A percentile compares a stretch with the other conserved stretches of the same genome.
Evolutionary conservation across 2,329 filamentous ascomycete genomes (phyloP).

Genomic region (Microcyclospora tardicrescens): DNA sequence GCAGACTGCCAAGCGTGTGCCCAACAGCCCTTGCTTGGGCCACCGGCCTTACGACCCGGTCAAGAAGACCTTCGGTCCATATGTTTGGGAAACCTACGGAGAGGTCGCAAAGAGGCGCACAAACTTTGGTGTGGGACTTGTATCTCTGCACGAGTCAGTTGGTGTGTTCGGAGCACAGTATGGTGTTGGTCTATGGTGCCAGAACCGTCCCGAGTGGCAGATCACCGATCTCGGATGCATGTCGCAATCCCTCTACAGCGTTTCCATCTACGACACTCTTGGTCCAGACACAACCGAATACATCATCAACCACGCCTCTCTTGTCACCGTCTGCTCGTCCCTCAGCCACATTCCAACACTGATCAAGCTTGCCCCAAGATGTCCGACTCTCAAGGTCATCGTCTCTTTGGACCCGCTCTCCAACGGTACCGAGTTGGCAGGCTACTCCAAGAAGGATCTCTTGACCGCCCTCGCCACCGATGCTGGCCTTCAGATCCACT

Average conservation of each 20-base stretch:
- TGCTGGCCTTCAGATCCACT: constrained; percentile 64
- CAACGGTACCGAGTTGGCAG: constrained; percentile 55
- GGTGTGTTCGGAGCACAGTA: constrained; percentile 56
- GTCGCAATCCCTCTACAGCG: constrained; percentile 76
- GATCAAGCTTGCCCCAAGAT: constrained; percentile 62
- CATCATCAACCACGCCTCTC: constrained; percentile 80
- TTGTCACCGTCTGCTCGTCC: constrained; percentile 64
- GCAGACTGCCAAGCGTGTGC: constrained; percentile 40
- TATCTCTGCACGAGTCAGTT: constrained; percentile 63
- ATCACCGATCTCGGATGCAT: constrained; percentile 74
- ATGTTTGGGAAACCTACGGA: constrained; percentile 70
- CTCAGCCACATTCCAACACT: constrained; percentile 70
- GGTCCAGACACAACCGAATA: constrained; percentile 85
- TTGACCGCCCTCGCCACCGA: constrained; percentile 62
- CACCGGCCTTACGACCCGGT: constrained; percentile 63
- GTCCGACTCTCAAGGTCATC: constrained; percentile 76
- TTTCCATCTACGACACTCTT: constrained; percentile 93
- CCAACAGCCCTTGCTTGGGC: constrained; percentile 64
- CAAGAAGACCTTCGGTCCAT: constrained; percentile 63
- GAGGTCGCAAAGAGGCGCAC: constrained; percentile 67
- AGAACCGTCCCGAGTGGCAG: constrained; percentile 83
- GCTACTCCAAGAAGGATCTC: constrained; percentile 66
- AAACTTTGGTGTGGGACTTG: constrained; percentile 73
- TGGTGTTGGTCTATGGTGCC: constrained; percentile 72
- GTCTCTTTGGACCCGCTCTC: constrained; percentile 75